A percentile compares a stretch with the other conserved stretches of the same genome.
These are phyloP conservation scores for Diaporthe sp. DNA, from an alignment of 2,329 filamentous ascomycete genomes.

Conservation along the genomic window DNA sequence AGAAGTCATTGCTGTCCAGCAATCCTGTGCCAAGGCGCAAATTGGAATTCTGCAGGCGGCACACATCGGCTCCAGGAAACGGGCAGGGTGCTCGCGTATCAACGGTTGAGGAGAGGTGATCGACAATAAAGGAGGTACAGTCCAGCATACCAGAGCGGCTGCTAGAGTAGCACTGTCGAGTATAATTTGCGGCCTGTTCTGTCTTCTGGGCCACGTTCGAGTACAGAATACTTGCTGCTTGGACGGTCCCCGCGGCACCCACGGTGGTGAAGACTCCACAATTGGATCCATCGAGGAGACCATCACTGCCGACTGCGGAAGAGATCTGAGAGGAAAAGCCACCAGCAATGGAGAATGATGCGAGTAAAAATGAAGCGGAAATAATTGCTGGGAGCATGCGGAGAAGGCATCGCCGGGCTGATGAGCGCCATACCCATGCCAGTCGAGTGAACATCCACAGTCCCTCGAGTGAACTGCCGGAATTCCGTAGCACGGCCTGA, in stretches of 20 bases:
- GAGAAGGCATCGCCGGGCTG: too few relatives aligned
- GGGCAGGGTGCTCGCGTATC: not conserved
- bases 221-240: not conserved
- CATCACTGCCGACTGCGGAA: too few relatives aligned
- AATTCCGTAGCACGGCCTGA: too few relatives aligned
- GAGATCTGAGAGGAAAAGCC: too few relatives aligned
- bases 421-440: too few relatives aligned
- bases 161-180: not conserved
- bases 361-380: too few relatives aligned
- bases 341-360: too few relatives aligned
- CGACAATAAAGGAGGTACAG: not conserved
- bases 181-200: not conserved
- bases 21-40: not conserved
- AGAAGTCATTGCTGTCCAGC: not conserved
- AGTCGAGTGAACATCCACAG: too few relatives aligned
- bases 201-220: not conserved
- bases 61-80: not conserved
- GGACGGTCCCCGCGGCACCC: not conserved
- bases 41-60: not conserved
- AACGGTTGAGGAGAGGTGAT: not conserved
- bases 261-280: not conserved
- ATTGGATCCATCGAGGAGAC: not conserved
- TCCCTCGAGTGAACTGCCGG: too few relatives aligned
- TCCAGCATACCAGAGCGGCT: not conserved
- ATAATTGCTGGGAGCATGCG: too few relatives aligned